These are phyloP conservation scores for Phaffia tasmanica DNA, from an alignment of 768 basidiomycete genomes.

Conservation along the genomic window DNA sequence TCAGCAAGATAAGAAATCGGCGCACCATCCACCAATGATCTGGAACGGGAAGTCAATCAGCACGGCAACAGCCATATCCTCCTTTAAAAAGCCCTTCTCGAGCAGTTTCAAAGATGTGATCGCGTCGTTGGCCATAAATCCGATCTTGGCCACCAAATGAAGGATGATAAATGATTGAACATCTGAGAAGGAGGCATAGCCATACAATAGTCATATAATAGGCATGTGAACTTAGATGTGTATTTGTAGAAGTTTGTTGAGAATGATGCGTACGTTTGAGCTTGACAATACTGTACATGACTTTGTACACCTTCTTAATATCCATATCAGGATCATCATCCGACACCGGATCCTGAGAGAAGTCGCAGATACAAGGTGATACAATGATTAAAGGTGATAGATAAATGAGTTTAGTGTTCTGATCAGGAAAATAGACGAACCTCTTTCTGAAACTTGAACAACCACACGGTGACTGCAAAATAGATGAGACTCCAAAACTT, in stretches of 20 bases:
- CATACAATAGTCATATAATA: neutral
- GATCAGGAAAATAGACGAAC: slow-evolving; percentile 40
- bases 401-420: neutral
- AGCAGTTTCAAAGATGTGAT: slow-evolving; percentile 85
- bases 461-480: slow-evolving; percentile 74
- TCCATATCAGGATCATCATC: slow-evolving; percentile 74
- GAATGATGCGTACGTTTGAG: slow-evolving; percentile 53
- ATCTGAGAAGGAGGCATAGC: slow-evolving; percentile 45
- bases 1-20: slow-evolving; percentile 51
- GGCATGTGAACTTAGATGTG: neutral
- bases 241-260: neutral
- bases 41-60: slow-evolving; percentile 97
- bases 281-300: slow-evolving; percentile 88
- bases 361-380: neutral
- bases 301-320: slow-evolving; percentile 76
- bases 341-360: slow-evolving; percentile 52
- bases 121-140: slow-evolving; percentile 87
- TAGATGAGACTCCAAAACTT: slow-evolving; percentile 76
- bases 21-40: slow-evolving; percentile 72
- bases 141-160: slow-evolving; percentile 84
- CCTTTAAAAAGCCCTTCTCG: slow-evolving; percentile 88
- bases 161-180: slow-evolving; percentile 75
- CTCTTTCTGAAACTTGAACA: slow-evolving; percentile 80
- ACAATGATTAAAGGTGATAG: neutral
- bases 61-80: slow-evolving; percentile 90